Percentiles rank a stretch among this genome's conserved stretches.
phyloP scores from a whole-genome alignment of 352 stramenopile genomes.

The Thraustochytrium striatum region DNA sequence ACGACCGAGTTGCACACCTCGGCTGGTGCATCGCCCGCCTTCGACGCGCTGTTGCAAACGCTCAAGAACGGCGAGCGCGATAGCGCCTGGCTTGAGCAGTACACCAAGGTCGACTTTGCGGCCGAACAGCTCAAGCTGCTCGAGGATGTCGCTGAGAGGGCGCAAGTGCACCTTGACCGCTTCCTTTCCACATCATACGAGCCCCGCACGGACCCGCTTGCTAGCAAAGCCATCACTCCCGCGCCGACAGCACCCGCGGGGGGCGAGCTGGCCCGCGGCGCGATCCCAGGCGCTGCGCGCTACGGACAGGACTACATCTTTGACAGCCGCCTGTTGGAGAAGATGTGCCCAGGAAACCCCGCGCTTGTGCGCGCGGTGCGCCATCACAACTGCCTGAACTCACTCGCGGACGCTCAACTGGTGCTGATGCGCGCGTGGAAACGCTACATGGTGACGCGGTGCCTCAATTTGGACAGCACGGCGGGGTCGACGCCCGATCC shows the following conservation, averaged over 20 bases:
- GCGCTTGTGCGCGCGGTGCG: neutral
- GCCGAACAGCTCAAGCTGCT: neutral
- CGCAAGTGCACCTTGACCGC: neutral
- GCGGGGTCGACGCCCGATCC: neutral
- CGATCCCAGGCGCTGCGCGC: too few species aligned
- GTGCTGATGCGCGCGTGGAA: conserved; percentile 35
- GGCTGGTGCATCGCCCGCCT: neutral
- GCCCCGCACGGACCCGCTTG: too few species aligned
- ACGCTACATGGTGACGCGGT: conserved; percentile 35
- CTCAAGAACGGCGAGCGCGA: conserved; percentile 10
- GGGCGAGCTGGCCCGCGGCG: too few species aligned
- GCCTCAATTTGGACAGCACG: neutral
- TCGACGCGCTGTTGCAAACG: neutral
- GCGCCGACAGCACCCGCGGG: too few species aligned
- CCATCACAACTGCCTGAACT: neutral
- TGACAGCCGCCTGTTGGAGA: conserved; percentile 7
- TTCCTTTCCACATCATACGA: too few species aligned
- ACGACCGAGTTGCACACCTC: conserved; percentile 13
- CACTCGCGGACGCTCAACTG: conserved; percentile 18
- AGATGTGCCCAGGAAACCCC: neutral
- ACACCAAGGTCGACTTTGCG: neutral
- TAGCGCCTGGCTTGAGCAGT: conserved; percentile 32
- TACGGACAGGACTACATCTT: conserved; percentile 18
- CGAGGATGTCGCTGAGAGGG: neutral
- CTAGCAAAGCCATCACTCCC: too few species aligned